Base-by-base conservation (phyloP, 441 rosid genomes). In the Populus hybrid region DNA sequence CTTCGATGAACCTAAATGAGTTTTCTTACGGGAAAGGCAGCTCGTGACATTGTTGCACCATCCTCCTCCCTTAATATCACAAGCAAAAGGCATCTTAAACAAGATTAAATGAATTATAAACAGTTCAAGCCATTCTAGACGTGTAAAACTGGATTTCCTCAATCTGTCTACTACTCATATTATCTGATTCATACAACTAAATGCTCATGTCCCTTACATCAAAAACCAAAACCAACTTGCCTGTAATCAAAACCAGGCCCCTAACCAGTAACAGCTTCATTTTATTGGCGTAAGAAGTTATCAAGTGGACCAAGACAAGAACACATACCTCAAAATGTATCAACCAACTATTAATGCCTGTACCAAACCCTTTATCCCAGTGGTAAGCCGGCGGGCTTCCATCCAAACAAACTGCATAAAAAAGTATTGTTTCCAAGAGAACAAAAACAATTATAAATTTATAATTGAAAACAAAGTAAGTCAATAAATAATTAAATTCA, bases 51-150 rank as follows among this genome's bases (percentile, higher is more conserved):
- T 84, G 80, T 88, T 86, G 78, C 97, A 93, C 97, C 97, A 93
- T 81, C 94, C 93, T 83, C 97, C 97, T 82, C 97, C 97, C 97
- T 91, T 16, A 40, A 29, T 36, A 56, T 20, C 64, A 65, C 11
- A 70, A 8, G 12, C 10, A 36, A 67, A 56, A 64, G 35, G 14
- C 61, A 77, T 53, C 63, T 64, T 28, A 20, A 33, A 69, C 26
- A 28, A 77, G 14, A n/a, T 50, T 20, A 38, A 63, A 5, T 24
- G 9, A 26, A n/a, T 35, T 63, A 35, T 45, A 14, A 18, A 72
- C 6, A 72, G 33, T 42, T 42, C 21, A 31, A 69, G 31, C 28
- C 67, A 9, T 26, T 61, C 9, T 10, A 24, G 24, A 26, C 9
- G 9, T 18, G 26, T 23, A 38, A 0, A 36, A 64, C 23, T 64